Conservation (phyloP, 805 yeast genomes). For the Saccharomycopsis synnaedendra region DNA sequence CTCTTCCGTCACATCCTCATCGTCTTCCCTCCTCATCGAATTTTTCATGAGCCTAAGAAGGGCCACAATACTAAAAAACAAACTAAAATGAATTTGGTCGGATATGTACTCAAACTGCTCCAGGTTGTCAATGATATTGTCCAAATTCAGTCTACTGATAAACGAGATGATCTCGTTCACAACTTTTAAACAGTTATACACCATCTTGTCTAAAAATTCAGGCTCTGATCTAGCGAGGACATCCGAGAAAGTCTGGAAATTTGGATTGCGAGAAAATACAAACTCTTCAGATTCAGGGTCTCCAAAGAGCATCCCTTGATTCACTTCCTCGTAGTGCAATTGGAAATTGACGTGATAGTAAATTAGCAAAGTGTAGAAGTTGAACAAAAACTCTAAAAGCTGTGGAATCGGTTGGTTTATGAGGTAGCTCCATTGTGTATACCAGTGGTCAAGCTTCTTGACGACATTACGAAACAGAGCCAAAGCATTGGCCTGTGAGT, state of each 20-base stretch:
- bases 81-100: constrained; percentile 42
- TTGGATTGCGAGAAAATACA: not conserved
- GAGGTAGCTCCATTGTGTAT: constrained; percentile 40
- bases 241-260: constrained; percentile 10
- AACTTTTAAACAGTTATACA: constrained; percentile 3
- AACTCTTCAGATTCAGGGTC: not conserved
- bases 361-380: constrained; percentile 35
- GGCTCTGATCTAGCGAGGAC: not conserved
- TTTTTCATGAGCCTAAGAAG: constrained; percentile 2
- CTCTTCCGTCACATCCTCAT: not conserved
- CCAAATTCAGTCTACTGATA: constrained; percentile 6
- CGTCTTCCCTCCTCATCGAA: not conserved
- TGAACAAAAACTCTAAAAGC: constrained; percentile 43
- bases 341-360: constrained; percentile 22
- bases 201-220: constrained; percentile 4
- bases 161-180: constrained; percentile 6
- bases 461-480: constrained; percentile 20
- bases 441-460: constrained; percentile 30
- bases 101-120: constrained; percentile 49
- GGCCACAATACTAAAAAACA: constrained; percentile 8
- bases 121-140: constrained; percentile 21
- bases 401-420: constrained; percentile 46
- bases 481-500: not conserved
- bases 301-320: not conserved
- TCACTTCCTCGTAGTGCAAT: constrained; percentile 1